Base-by-base conservation (phyloP, 352 stramenopile species). In the Pythium aphanidermatum region DNA sequence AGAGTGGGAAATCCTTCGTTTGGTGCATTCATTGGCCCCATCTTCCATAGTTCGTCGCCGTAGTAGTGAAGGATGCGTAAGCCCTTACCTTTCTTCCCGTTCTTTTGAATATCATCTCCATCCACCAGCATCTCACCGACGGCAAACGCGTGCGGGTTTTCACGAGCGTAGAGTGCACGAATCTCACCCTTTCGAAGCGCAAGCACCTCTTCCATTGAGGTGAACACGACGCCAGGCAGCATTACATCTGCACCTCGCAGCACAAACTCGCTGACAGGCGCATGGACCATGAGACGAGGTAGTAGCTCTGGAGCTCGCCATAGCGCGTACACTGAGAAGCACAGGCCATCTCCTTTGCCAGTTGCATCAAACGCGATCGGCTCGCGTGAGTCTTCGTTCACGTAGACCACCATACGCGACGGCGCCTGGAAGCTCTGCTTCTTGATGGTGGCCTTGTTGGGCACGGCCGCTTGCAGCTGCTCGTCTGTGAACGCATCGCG, bases 221-320 rank as follows among this genome's bases (percentile, higher is more conserved):
- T 39, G 34, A 87, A 82, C 6, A 94, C 69, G 2, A 94, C 79
- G 4, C 82, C 82, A 0, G 82, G 82, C 28, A 91, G 60, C 82
- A 94, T 94, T 37, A 91, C 76, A 37, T 92, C 82, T 0, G 82
- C 82, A 7, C 82, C 82, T 26, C 79, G 70, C 20, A 94, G 52
- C 28, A 92, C 69, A 24, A 85, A 94, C 36, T 86, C 61, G 38
- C 82, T 94, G 58, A 89, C 82, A 3, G 78, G 77, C 10, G 77
- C 76, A 43, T 94, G 77, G 27, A 94, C 78, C 24, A 66, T 46
- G 31, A 94, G 46, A 21, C 54, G 41, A 7, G 77, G 79, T 28
- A 93, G 53, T 19, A 90, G 38, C 19, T 60, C 40, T 0, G 74
- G 53, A 4, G 54, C 48, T 1, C 55, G 48, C 82, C 82, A 94